phyloP scores from a whole-genome alignment of 345 rosid species.

The Clausena lansium region DNA sequence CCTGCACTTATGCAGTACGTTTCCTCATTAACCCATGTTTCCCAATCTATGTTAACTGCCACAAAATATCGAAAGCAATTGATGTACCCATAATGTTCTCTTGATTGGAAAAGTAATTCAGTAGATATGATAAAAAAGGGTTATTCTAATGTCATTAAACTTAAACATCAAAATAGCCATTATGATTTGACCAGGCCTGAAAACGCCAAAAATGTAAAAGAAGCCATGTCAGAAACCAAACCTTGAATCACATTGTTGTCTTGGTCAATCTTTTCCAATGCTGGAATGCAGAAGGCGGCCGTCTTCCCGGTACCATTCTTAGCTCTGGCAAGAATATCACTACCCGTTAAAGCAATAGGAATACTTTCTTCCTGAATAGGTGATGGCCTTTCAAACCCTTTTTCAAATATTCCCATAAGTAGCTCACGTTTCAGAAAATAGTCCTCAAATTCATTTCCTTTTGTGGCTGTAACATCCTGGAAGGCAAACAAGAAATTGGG shows the following conservation, averaged over 20 bases:
- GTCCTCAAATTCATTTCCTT: conserved; percentile 99
- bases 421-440: conserved; percentile 93
- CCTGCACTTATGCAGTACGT: neutral
- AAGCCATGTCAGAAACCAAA: conserved; percentile 22
- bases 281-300: conserved; percentile 97
- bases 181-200: neutral
- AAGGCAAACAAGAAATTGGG: conserved; percentile 4
- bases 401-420: conserved; percentile 96
- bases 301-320: conserved; percentile 99
- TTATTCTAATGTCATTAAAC: neutral
- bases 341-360: conserved; percentile 98
- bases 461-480: conserved; percentile 99
- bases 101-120: neutral
- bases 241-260: conserved; percentile 97
- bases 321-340: conserved; percentile 99
- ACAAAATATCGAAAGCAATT: neutral
- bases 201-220: neutral
- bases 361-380: conserved; percentile 99
- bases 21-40: neutral
- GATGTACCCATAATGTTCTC: neutral
- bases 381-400: conserved; percentile 98
- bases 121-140: neutral
- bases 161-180: neutral
- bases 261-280: conserved; percentile 94
- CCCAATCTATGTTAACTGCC: neutral